Base-by-base conservation (phyloP, 1,284 basidiomycete species). In the Ceratobasidium papillatum region DNA sequence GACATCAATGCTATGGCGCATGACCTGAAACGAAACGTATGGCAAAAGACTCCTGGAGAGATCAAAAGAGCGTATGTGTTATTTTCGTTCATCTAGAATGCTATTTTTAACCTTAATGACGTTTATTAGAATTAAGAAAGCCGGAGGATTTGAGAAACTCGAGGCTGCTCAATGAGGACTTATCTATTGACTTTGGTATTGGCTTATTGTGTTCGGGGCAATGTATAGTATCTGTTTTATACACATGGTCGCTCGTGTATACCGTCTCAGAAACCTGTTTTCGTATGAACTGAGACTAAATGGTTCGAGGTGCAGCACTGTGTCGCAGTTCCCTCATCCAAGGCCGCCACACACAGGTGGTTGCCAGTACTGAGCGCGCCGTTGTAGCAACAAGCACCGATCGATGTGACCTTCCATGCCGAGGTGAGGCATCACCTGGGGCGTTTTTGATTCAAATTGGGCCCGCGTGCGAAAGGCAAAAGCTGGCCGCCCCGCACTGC, bases 1-100 rank as follows among this genome's bases (percentile, higher is more conserved):
- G 92, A 99, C 82, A 83, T 90, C 22, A 87, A 89, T 32, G 85
- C 83, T 49, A 98, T 98, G 95, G 89, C 90, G 11, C 86, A 86
- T 77, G 96, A 99, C 83, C 84, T 89, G 77, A 91, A 87, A 81
- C 82, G 92, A 76, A 99, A 99, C 80, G 83, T 88, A 27, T 91
- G 91, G 83, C 97, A 99, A 83, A 90, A 92, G 81, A 99, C 96
- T 3, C 87, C 86, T 45, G 96, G 95, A 19, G 90, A 96, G 83
- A 84, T 99, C 80, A 86, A 81, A 79, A 79, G 85, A 75, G 77
- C 79, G 80, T 80, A 75, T 52, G 79, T 79, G 12, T 5, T 41
- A 19, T 65, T 56, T 17, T 47, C 7, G 14, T 51, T 58, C 32
- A 17, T 5, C 14, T 32, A n/a, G 25, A 38, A 11, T 49, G n/a